These are phyloP conservation scores for Hypoxylon fuscum DNA, from an alignment of 495 filamentous ascomycete species.

Conservation along the genomic window DNA sequence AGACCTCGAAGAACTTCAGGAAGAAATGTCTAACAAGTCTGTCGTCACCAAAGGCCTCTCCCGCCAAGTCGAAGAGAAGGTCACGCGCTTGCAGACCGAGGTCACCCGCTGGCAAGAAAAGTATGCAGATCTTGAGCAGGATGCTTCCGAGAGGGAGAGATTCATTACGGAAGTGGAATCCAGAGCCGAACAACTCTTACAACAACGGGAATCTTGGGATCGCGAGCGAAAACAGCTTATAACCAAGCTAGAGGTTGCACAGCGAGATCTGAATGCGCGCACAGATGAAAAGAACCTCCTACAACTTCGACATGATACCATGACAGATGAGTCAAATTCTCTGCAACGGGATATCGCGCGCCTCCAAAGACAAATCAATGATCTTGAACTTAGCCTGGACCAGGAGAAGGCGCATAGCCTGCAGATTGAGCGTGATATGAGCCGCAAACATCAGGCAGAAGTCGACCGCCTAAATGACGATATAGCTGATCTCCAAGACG, in stretches of 20 bases:
- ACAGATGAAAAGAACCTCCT: slow-evolving; percentile 73
- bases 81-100: slow-evolving; percentile 70
- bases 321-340: slow-evolving; percentile 69
- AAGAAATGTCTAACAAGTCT: slow-evolving; percentile 82
- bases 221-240: slow-evolving; percentile 54
- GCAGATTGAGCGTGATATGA: slow-evolving; percentile 64
- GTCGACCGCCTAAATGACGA: slow-evolving; percentile 52
- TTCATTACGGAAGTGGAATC: slow-evolving; percentile 52
- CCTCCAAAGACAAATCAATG: slow-evolving; percentile 61
- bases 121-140: slow-evolving; percentile 58
- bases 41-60: slow-evolving; percentile 78
- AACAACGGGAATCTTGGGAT: slow-evolving; percentile 51
- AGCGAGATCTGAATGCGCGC: slow-evolving; percentile 64
- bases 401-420: slow-evolving; percentile 66
- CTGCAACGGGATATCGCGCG: slow-evolving; percentile 67
- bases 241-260: slow-evolving; percentile 59
- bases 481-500: slow-evolving; percentile 47
- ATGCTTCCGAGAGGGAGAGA: slow-evolving; percentile 50
- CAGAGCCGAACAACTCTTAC: slow-evolving; percentile 51
- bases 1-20: slow-evolving; percentile 72
- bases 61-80: slow-evolving; percentile 77
- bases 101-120: slow-evolving; percentile 68
- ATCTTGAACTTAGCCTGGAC: slow-evolving; percentile 66
- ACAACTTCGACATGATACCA: slow-evolving; percentile 70
- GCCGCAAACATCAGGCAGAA: slow-evolving; percentile 53